Base-by-base conservation (phyloP, 768 basidiomycete species). In the Russula compacta region DNA sequence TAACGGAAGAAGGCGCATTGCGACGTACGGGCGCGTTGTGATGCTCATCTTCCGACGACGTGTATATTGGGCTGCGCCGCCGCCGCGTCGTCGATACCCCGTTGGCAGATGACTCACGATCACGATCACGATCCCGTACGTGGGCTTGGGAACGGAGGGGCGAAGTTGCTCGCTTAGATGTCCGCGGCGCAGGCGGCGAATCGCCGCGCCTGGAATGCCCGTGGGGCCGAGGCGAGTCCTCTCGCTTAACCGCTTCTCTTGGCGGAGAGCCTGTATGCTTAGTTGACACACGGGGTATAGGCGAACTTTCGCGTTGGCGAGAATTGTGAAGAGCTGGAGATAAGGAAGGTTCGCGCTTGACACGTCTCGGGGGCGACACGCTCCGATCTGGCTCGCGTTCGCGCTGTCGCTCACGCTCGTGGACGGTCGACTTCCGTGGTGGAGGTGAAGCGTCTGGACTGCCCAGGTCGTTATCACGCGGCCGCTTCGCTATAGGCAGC, bases 401-500 rank as follows among this genome's bases (percentile, higher is more conserved):
- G 51, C 58, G 65, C 43, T 40, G 59, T 12, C 66, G 66, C 21
- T 67, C 63, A 33, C 58, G 55, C 39, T 62, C 52, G 33, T 50
- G 50, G n/a, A 64, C 35, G 32, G 51, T 35, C 50, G 54, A 21
- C 38, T 42, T 56, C 11, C 46, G 44, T 39, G 58, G 49, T 4
- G 44, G 15, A 15, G 32, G 39, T 49, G 46, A 48, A 38, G 40
- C 24, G n/a, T 56, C 60, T 3, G 33, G 67, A 53, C n/a, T 64
- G 61, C 39, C 61, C 35, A 70, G 64, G 4, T 73, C 72, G 19
- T 78, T 79, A 29, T 73, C 72, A 68, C 73, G 82, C 50, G 77
- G 76, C 60, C 75, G 75, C 67, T 83, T 83, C 15, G 67, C 63
- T 4, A 66, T 44, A 38, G 68, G 53, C 9, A 51, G 38, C 7